Evolutionary conservation across 2,329 filamentous ascomycete species (phyloP), one percentile per base, ranked within the genome.

Genomic region (Sporothrix curviconia): DNA sequence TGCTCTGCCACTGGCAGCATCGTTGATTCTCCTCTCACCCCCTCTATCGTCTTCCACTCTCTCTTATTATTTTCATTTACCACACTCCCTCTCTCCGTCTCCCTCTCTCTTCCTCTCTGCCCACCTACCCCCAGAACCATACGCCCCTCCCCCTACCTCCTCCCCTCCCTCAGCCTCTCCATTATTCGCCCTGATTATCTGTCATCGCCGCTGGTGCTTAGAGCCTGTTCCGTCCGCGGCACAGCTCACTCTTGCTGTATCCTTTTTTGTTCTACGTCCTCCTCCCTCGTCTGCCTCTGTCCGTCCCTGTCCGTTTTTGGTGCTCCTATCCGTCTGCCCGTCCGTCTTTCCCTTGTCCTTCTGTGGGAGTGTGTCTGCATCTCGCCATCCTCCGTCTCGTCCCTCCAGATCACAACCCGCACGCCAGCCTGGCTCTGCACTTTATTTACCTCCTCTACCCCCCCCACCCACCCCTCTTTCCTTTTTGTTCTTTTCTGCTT

Each of bases 361-460:
- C 34, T 28, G 8, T 39, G 5, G n/a, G n/a, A n/a, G n/a, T n/a
- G n/a, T n/a, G n/a, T n/a, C n/a, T 4, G 15, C 25, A 3, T 4
- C 24, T 14, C n/a, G 15, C 37, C 17, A 30, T 39, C 9, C 49
- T 39, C n/a, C 49, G 28, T 54, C 51, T 12, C 28, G 37, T 44
- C 51, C 34, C 39, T 43, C 25, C 39, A 32, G 22, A 17, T 49
- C 25, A 25, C 54, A 12, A 11, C 43, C 12, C 15, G 12, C 42
- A n/a, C 11, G 36, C 43, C 43, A 56, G 17, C 54, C 44, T 15
- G 34, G 54, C 42, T 30, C 44, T 15, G 36, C 32, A 44, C 50
- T 49, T 49, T 56, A 56, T 56, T 56, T 56, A 56, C 43, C 43
- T 43, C 54, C 43, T 39, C 43, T 9, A 22, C 24, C 54, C 43